Conservation (phyloP, 352 stramenopile genomes). For the Globisporangium paroecandrum region DNA sequence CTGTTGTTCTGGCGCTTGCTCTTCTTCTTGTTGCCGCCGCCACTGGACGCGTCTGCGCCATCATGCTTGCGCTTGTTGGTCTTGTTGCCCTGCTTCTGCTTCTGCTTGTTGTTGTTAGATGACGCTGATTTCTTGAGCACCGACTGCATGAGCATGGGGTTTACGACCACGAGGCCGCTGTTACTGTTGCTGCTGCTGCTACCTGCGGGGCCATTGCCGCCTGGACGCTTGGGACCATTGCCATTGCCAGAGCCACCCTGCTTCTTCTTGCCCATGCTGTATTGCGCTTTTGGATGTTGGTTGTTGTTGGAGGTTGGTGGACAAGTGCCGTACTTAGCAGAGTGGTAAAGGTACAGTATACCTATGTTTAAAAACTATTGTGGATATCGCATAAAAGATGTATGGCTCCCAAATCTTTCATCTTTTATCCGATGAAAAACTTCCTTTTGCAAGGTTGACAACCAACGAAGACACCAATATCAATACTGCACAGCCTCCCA, state of each 20-base stretch:
- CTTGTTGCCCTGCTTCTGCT: constrained; percentile 12
- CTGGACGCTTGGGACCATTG: neutral
- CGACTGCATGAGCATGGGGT: constrained; percentile 25
- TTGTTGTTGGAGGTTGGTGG: neutral
- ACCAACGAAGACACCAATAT: neutral
- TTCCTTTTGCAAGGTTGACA: neutral
- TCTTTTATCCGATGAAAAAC: neutral
- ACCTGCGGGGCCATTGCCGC: neutral
- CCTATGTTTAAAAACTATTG: neutral
- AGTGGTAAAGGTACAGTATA: neutral
- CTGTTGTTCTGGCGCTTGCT: constrained; percentile 1
- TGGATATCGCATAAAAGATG: neutral
- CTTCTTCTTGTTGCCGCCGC: constrained; percentile 10
- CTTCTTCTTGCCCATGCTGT: constrained; percentile 17
- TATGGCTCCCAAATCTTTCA: neutral
- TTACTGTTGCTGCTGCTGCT: neutral
- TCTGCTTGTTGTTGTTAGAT: constrained; percentile 8
- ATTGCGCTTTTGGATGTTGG: neutral
- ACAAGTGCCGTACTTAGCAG: neutral
- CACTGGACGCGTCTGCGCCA: neutral
- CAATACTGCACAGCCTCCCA: neutral
- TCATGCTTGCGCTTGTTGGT: constrained; percentile 20
- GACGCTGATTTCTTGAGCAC: constrained; percentile 1
- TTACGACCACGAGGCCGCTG: constrained; percentile 15
- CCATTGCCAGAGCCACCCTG: neutral